Percentiles rank a stretch among this genome's conserved stretches.
These are phyloP conservation scores for Nelumbo lutea DNA, from an alignment of 164 flowering plant species.

Conservation along the genomic window DNA sequence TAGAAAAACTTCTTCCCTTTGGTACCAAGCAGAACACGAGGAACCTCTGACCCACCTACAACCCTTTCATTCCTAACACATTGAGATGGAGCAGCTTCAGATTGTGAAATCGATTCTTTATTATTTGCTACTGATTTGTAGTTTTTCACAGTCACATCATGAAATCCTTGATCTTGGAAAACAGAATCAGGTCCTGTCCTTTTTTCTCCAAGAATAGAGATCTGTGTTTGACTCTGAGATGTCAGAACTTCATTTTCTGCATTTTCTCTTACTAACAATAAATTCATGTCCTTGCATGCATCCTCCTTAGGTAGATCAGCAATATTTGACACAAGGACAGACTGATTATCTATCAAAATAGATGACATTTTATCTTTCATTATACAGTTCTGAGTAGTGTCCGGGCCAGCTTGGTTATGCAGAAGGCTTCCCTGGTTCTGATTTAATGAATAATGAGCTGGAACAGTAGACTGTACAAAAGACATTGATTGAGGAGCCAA, in stretches of 20 bases:
- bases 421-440: conserved; percentile 33
- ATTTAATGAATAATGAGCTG: conserved; percentile 39
- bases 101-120: conserved; percentile 27
- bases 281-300: conserved; percentile 14
- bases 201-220: conserved; percentile 21
- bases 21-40: conserved; percentile 33
- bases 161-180: conserved; percentile 20
- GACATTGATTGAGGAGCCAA: conserved; percentile 63
- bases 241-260: conserved; percentile 14
- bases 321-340: conserved; percentile 21
- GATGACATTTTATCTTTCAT: conserved; percentile 25
- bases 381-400: conserved; percentile 15
- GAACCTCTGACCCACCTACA: conserved; percentile 30
- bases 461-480: conserved; percentile 54
- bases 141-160: conserved; percentile 22
- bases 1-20: conserved; percentile 51
- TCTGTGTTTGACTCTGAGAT: conserved; percentile 18
- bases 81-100: conserved; percentile 23
- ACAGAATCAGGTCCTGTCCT: conserved; percentile 17
- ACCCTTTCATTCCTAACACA: conserved; percentile 31
- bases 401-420: conserved; percentile 33
- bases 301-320: conserved; percentile 27
- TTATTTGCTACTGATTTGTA: conserved; percentile 17
- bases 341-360: conserved; percentile 26
- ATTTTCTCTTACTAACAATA: conserved; percentile 20